phyloP scores from a whole-genome alignment of 2,329 filamentous ascomycete genomes.

The Colletotrichum melonis region DNA sequence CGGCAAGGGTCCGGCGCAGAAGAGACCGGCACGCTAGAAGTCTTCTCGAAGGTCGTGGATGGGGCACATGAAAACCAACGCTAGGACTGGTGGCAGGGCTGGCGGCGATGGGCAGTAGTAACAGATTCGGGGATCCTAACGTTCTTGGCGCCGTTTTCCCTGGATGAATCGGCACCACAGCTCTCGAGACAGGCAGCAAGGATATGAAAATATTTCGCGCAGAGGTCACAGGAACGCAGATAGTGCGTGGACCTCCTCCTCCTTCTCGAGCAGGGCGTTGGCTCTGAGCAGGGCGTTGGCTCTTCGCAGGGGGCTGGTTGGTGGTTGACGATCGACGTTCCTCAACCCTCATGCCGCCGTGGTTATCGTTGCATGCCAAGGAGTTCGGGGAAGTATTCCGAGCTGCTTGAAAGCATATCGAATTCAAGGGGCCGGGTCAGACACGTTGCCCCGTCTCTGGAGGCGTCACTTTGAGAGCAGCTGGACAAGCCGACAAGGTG shows the following conservation, averaged over 20 bases:
- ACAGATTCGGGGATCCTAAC: neutral
- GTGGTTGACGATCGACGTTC: neutral
- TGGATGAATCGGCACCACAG: neutral
- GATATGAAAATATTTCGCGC: neutral
- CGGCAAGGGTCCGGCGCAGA: neutral
- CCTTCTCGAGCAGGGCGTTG: neutral
- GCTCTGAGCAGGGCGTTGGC: neutral
- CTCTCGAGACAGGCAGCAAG: neutral
- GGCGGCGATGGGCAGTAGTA: neutral
- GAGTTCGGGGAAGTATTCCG: neutral
- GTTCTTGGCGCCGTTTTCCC: neutral
- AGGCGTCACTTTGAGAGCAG: neutral
- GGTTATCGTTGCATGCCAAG: neutral
- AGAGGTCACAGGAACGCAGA: neutral
- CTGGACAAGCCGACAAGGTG: neutral
- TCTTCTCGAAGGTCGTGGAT: conserved; percentile 16
- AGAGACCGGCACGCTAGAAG: conserved; percentile 22
- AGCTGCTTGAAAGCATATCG: neutral
- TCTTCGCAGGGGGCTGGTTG: neutral
- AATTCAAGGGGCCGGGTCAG: neutral
- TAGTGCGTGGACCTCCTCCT: neutral
- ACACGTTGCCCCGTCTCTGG: neutral
- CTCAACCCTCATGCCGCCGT: too few relatives aligned
- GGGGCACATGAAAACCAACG: neutral
- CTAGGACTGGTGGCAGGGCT: neutral